Evolutionary conservation across 1,284 basidiomycete species (phyloP).

Genomic region (Heimioporus punctisporus): DNA sequence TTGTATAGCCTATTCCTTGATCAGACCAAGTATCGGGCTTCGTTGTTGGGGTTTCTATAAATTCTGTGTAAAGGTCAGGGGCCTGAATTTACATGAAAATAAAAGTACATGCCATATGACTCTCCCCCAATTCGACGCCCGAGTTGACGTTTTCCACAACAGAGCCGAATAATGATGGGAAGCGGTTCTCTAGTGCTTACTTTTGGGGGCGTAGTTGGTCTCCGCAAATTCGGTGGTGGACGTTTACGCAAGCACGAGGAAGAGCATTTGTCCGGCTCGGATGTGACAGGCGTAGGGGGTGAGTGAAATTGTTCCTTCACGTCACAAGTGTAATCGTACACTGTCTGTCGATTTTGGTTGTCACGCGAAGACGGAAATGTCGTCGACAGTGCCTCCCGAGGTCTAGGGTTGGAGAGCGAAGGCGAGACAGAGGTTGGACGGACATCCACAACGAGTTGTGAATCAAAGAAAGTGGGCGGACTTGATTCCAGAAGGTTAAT

Average conservation of each 20-base stretch:
- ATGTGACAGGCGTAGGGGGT: not conserved
- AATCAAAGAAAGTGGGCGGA: slow-evolving; percentile 22
- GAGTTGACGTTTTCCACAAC: slow-evolving; percentile 16
- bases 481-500: slow-evolving; percentile 39
- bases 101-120: slow-evolving; percentile 5
- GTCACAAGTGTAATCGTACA: not conserved
- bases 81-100: no score
- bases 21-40: slow-evolving; percentile 20
- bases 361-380: not conserved
- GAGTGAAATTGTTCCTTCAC: not conserved
- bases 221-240: slow-evolving; percentile 3
- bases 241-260: not conserved
- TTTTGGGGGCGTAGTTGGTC: not conserved
- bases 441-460: slow-evolving; percentile 12
- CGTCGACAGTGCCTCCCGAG: slow-evolving; percentile 7
- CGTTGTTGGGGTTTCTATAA: not conserved
- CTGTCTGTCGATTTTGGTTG: not conserved
- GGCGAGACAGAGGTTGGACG: not conserved
- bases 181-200: not conserved
- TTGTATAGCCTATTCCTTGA: slow-evolving; percentile 16
- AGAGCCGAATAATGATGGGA: slow-evolving; percentile 5
- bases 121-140: slow-evolving; percentile 5
- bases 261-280: not conserved
- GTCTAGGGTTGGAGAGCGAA: not conserved
- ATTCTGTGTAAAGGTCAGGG: not conserved